A percentile compares a stretch with the other conserved stretches of the same genome.
Conservation (phyloP, 2,329 filamentous ascomycete genomes). For the Thielaviopsis populi region DNA sequence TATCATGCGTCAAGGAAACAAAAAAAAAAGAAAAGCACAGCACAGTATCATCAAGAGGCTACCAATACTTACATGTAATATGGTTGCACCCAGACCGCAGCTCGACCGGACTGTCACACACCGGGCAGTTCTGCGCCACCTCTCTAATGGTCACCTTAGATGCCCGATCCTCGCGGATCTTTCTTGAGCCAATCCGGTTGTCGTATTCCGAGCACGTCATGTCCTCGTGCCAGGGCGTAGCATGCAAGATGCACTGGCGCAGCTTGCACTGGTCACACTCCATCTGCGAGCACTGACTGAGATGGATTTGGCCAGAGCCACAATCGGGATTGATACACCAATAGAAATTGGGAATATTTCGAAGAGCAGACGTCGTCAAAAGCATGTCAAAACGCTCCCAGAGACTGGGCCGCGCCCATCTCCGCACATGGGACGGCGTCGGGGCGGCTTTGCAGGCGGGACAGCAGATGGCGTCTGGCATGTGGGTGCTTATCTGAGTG, state of each 20-base stretch:
- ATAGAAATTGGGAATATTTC: constrained; percentile 23
- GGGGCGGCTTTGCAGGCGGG: background rate
- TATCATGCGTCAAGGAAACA: background rate
- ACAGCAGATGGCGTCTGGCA: constrained; percentile 10
- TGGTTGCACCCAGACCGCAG: constrained; percentile 29
- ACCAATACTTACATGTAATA: constrained; percentile 26
- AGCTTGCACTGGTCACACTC: constrained; percentile 24
- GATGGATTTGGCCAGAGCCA: constrained; percentile 27
- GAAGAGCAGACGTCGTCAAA: constrained; percentile 23
- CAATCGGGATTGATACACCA: constrained; percentile 28
- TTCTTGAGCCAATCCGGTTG: constrained; percentile 19
- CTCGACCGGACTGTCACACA: constrained; percentile 24
- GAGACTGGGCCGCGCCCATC: constrained; percentile 11
- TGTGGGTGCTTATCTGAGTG: background rate
- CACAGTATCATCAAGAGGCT: too few species aligned
- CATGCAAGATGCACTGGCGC: constrained; percentile 24
- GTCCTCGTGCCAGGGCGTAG: constrained; percentile 26
- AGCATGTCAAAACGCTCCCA: constrained; percentile 24
- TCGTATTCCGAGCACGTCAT: constrained; percentile 28
- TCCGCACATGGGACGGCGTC: background rate
- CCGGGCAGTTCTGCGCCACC: constrained; percentile 25
- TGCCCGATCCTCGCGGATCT: constrained; percentile 23
- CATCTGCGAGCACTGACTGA: constrained; percentile 22
- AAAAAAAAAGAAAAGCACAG: background rate
- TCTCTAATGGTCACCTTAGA: constrained; percentile 24